Conservation (phyloP, 2,329 filamentous ascomycete species). For the Aphanoascus verrucosus region DNA sequence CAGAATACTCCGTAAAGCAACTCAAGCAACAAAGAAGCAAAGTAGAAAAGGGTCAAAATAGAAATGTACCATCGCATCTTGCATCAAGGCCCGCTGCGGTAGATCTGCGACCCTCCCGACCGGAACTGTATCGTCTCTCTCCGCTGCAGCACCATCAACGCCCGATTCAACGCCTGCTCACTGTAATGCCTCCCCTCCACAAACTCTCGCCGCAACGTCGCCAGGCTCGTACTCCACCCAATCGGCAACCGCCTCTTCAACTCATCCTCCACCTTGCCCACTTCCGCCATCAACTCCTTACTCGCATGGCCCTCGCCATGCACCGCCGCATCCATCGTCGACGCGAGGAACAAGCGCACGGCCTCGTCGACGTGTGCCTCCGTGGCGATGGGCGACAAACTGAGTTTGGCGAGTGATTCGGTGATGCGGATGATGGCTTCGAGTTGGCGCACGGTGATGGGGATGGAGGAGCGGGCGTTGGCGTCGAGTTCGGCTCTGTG, state of each 20-base stretch:
- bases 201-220: constrained; percentile 78
- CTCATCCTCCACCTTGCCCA: constrained; percentile 76
- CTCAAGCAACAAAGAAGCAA: too few relatives aligned
- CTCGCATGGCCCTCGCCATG: constrained; percentile 75
- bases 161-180: constrained; percentile 73
- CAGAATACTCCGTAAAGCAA: too few relatives aligned
- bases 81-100: constrained; percentile 30
- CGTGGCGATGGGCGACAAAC: constrained; percentile 72
- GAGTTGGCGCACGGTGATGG: constrained; percentile 92
- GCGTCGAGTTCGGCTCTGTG: constrained; percentile 82
- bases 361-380: constrained; percentile 94
- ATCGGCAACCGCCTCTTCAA: constrained; percentile 78
- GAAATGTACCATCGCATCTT: background rate
- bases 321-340: constrained; percentile 94
- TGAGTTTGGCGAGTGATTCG: constrained; percentile 86
- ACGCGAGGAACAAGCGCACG: constrained; percentile 89
- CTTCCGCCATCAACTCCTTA: constrained; percentile 84
- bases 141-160: constrained; percentile 74
- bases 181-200: constrained; percentile 83
- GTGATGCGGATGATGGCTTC: constrained; percentile 97
- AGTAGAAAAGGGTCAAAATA: too few relatives aligned
- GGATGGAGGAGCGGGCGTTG: constrained; percentile 83
- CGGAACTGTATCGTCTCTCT: constrained; percentile 58
- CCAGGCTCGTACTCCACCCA: constrained; percentile 86
- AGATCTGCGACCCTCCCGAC: constrained; percentile 40